These are phyloP conservation scores for Podaxis sp. DNA, from an alignment of 768 basidiomycete species.

Conservation along the genomic window DNA sequence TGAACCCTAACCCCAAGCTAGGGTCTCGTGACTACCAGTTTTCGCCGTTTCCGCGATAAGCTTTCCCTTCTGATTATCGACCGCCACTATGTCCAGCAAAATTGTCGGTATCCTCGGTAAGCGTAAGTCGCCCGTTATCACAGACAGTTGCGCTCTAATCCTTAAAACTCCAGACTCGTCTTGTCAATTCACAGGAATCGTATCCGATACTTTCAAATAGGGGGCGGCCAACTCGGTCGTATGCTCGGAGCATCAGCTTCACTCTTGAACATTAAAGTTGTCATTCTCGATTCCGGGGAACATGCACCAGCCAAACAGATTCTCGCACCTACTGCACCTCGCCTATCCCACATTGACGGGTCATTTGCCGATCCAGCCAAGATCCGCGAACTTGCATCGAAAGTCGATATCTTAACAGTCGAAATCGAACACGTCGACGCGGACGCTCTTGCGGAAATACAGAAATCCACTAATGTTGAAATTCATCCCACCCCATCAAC, in stretches of 20 bases:
- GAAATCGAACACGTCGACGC: slow-evolving; percentile 98
- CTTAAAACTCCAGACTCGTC: slow-evolving; percentile 11
- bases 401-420: slow-evolving; percentile 86
- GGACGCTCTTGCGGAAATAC: slow-evolving; percentile 63
- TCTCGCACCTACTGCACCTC: slow-evolving; percentile 48
- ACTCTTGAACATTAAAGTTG: slow-evolving; percentile 76
- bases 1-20: slow-evolving; percentile 6
- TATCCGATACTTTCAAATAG: slow-evolving; percentile 38
- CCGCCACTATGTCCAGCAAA: slow-evolving; percentile 38
- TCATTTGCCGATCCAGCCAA: slow-evolving; percentile 79
- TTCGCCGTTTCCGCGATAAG: not conserved
- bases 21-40: slow-evolving; percentile 3
- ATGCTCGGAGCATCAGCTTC: slow-evolving; percentile 94
- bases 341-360: slow-evolving; percentile 75
- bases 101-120: slow-evolving; percentile 52
- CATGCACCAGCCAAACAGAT: slow-evolving; percentile 89
- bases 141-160: slow-evolving; percentile 2
- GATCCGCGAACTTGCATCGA: slow-evolving; percentile 74
- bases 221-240: slow-evolving; percentile 95
- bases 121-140: slow-evolving; percentile 32
- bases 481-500: slow-evolving; percentile 82
- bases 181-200: slow-evolving; percentile 11
- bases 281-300: slow-evolving; percentile 84
- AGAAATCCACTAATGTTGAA: slow-evolving; percentile 32
- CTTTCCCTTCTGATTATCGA: not conserved